Evolutionary conservation across 352 stramenopile species (phyloP).

Genomic region (Blastocystis sp.): DNA sequence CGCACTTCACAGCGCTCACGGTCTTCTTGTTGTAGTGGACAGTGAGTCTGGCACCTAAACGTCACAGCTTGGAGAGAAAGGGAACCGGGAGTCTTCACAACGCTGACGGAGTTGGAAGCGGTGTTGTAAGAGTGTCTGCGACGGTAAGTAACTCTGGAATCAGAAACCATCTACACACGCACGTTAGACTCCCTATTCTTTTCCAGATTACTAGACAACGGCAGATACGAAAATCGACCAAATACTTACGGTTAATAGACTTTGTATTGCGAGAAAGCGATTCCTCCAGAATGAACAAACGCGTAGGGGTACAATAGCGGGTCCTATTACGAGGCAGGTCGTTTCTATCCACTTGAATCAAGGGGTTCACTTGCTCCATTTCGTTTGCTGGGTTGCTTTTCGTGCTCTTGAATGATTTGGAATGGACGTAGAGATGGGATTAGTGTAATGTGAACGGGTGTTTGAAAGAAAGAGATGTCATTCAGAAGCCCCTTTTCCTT

Average conservation of each 20-base stretch:
- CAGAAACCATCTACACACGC: slow-evolving; percentile 83
- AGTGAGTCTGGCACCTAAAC: slow-evolving; percentile 85
- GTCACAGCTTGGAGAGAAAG: slow-evolving; percentile 12
- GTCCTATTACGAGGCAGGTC: too few species aligned
- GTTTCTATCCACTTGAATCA: too few species aligned
- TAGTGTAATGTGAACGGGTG: background rate
- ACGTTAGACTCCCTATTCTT: background rate
- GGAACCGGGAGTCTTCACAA: slow-evolving; percentile 93
- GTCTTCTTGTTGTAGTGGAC: slow-evolving; percentile 93
- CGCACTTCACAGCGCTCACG: slow-evolving; percentile 90
- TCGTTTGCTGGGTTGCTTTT: too few species aligned
- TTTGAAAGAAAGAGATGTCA: background rate
- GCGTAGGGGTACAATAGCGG: background rate
- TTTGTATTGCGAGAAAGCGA: slow-evolving; percentile 11
- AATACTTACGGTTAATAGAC: slow-evolving; percentile 36
- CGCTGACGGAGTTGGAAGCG: slow-evolving; percentile 88
- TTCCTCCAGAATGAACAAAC: background rate
- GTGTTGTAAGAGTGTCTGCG: slow-evolving; percentile 96
- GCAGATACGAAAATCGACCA: background rate
- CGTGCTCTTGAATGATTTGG: too few species aligned
- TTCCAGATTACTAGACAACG: background rate
- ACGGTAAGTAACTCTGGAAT: slow-evolving; percentile 91
- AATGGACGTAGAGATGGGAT: background rate
- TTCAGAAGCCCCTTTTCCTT: too few species aligned
- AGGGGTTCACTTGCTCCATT: too few species aligned